A percentile compares a stretch with the other conserved stretches of the same genome.
These are phyloP conservation scores for Cercospora sojina DNA, from an alignment of 2,329 filamentous ascomycete genomes.

Conservation along the genomic window DNA sequence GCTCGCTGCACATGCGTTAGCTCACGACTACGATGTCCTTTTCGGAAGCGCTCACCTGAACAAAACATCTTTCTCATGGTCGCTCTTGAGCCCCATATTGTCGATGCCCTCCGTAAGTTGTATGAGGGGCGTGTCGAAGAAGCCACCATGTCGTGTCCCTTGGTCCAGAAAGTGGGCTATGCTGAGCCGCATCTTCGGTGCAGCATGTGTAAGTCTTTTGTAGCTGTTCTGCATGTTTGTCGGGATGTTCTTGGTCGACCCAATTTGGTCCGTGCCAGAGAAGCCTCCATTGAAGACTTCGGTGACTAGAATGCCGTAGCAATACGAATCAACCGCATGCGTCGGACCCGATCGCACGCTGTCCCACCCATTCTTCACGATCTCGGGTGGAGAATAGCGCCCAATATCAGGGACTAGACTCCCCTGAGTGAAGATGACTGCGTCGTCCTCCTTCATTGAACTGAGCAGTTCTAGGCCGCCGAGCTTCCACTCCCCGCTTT, in stretches of 20 bases:
- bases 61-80: constrained; percentile 80
- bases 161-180: constrained; percentile 87
- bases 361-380: constrained; percentile 87
- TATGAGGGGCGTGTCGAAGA: constrained; percentile 91
- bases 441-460: constrained; percentile 93
- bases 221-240: constrained; percentile 88
- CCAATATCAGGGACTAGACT: constrained; percentile 81
- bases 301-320: constrained; percentile 78
- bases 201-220: constrained; percentile 81
- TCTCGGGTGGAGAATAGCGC: constrained; percentile 82
- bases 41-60: constrained; percentile 56
- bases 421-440: constrained; percentile 87
- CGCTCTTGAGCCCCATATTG: constrained; percentile 82
- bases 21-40: not conserved
- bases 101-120: constrained; percentile 91
- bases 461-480: constrained; percentile 91
- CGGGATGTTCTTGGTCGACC: constrained; percentile 82
- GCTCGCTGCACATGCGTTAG: constrained; percentile 55
- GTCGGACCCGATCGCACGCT: constrained; percentile 78
- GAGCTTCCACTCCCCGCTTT: constrained; percentile 97
- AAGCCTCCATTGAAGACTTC: constrained; percentile 92
- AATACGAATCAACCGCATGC: constrained; percentile 81
- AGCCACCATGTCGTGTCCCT: constrained; percentile 74
- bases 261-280: constrained; percentile 71
- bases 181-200: constrained; percentile 83